Evolutionary conservation across 2,329 filamentous ascomycete genomes (phyloP), one percentile per base, ranked within the genome.

Genomic region (Trichoderma sp.): DNA sequence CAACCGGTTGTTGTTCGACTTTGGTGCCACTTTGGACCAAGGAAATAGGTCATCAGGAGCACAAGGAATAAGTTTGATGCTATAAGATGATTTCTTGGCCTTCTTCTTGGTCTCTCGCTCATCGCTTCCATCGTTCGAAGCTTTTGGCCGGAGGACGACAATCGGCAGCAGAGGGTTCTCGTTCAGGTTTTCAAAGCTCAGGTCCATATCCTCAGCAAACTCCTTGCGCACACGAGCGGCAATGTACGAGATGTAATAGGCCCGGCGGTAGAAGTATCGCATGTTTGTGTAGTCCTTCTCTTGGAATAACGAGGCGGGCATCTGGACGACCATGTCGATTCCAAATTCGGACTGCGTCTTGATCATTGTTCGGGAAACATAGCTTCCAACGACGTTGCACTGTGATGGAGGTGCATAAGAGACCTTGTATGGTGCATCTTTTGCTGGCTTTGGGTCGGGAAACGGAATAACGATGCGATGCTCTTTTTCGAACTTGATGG

Each of bases 231-330:
- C 84, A 5, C 88, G 90, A 34, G 89, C 90, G 15, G 94, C 90
- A 70, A 98, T 84, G 74, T 92, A 93, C 39, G 95, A 93, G 65
- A 98, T 84, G 78, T 97, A 98, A 81, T 95, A 98, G 13, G 96
- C 93, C 74, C 95, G 87, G 78, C 97, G 97, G 83, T 98, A 95
- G 79, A 98, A 97, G 82, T 97, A 98, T 73, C 96, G 90, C 84
- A 96, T 88, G 80, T 97, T 94, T 64, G 95, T 86, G 79, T 95
- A 98, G 81, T 99, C 96, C 82, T 98, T 98, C 58, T 97, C 93
- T 78, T 97, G 94, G 77, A 98, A 95, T 13, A 97, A 82, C 1
- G 87, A 83, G 71, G 84, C 81, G 6, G 96, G 95, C 90, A 99
- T 97, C 62, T 92, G 92, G 17, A 97, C 89, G 6, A 95, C 90